These are phyloP conservation scores for Pythium sp. DNA, from an alignment of 352 stramenopile genomes.

Conservation along the genomic window DNA sequence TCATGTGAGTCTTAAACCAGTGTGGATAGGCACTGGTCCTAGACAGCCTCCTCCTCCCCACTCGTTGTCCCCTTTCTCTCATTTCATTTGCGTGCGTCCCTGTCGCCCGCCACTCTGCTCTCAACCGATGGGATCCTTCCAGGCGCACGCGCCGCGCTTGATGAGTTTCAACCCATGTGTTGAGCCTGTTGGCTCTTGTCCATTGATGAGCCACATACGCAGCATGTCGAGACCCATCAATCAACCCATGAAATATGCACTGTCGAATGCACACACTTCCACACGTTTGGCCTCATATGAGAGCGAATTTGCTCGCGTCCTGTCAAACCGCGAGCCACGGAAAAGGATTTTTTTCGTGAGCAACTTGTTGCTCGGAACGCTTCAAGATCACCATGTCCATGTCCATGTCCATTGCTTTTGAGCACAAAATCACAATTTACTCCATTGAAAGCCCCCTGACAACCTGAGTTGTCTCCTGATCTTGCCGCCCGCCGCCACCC, in stretches of 20 bases:
- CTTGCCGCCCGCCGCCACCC: too few relatives aligned
- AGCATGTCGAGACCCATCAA: background rate
- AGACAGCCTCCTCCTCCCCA: background rate
- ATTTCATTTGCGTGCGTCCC: background rate
- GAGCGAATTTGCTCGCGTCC: background rate
- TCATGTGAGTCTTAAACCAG: background rate
- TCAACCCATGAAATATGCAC: background rate
- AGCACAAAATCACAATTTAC: too few relatives aligned
- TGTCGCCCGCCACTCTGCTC: conserved; percentile 4
- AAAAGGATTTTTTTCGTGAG: background rate
- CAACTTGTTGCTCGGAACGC: background rate
- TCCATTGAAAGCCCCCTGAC: too few relatives aligned
- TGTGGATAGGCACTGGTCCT: background rate
- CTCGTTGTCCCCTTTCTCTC: background rate
- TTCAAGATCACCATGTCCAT: too few relatives aligned
- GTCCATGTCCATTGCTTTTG: too few relatives aligned
- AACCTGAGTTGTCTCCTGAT: too few relatives aligned
- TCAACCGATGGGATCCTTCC: conserved; percentile 2
- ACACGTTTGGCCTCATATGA: background rate
- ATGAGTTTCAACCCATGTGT: background rate
- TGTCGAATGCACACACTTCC: background rate
- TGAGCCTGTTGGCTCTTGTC: background rate
- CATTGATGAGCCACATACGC: background rate
- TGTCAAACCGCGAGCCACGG: background rate
- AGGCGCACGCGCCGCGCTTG: background rate